phyloP scores from a whole-genome alignment of 805 yeast species.

The Yamadazyma philogaea region DNA sequence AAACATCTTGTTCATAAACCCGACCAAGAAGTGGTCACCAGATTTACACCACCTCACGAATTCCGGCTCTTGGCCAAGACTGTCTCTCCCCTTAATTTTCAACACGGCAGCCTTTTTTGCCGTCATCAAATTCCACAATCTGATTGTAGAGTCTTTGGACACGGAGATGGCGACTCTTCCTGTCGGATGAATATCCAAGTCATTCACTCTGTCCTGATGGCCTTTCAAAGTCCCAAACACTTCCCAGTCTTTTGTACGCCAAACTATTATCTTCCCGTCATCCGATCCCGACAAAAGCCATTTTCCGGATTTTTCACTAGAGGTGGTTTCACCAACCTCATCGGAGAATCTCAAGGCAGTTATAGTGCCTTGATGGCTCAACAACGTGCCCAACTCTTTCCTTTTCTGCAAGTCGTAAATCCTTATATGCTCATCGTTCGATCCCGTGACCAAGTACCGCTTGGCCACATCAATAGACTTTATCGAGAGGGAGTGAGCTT shows the following conservation, averaged over 20 bases:
- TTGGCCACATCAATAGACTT: slow-evolving; percentile 79
- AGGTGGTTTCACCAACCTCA: slow-evolving; percentile 26
- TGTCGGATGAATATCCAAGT: slow-evolving; percentile 83
- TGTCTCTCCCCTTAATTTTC: slow-evolving; percentile 67
- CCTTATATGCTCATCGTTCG: slow-evolving; percentile 93
- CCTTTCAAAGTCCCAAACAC: slow-evolving; percentile 84
- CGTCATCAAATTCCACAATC: slow-evolving; percentile 96
- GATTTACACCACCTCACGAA: slow-evolving; percentile 62
- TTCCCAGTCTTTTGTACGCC: slow-evolving; percentile 99
- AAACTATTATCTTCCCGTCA: slow-evolving; percentile 83
- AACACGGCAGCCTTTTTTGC: slow-evolving; percentile 86
- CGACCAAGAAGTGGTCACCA: slow-evolving; percentile 77
- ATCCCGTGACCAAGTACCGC: slow-evolving; percentile 86
- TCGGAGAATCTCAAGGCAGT: slow-evolving; percentile 70
- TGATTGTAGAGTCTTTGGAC: slow-evolving; percentile 76
- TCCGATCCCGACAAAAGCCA: slow-evolving; percentile 92
- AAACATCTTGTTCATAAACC: slow-evolving; percentile 60
- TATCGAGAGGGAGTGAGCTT: slow-evolving; percentile 88
- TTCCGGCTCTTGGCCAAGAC: slow-evolving; percentile 62
- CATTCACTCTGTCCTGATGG: slow-evolving; percentile 79
- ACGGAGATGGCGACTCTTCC: slow-evolving; percentile 90
- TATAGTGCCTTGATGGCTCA: slow-evolving; percentile 87
- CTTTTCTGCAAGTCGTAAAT: slow-evolving; percentile 92
- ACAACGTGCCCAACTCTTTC: slow-evolving; percentile 85
- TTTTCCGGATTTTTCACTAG: slow-evolving; percentile 52